phyloP scores from a whole-genome alignment of 2,329 filamentous ascomycete genomes.

The Phialophora macrospora region DNA sequence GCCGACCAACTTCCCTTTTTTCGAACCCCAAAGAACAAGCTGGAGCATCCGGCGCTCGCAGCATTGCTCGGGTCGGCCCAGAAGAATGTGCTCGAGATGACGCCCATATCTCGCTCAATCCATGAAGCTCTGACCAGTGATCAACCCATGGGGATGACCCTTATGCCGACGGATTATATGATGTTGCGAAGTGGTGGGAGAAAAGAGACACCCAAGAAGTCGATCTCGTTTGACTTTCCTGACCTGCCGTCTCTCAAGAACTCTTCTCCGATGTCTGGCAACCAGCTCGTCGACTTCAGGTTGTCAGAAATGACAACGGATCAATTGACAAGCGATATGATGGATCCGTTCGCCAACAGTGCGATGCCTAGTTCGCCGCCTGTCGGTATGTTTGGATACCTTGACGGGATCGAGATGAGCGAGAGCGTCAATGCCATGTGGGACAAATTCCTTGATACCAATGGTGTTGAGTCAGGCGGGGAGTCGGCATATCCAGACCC shows the following conservation, averaged over 20 bases:
- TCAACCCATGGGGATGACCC: constrained; percentile 14
- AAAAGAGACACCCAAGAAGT: constrained; percentile 51
- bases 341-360: constrained; percentile 53
- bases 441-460: constrained; percentile 25
- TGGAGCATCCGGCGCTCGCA: constrained; percentile 26
- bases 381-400: constrained; percentile 40
- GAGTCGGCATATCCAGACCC: constrained; percentile 30
- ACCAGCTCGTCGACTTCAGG: constrained; percentile 29
- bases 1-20: constrained; percentile 32
- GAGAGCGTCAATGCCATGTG: constrained; percentile 29
- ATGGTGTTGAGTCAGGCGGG: constrained; percentile 12
- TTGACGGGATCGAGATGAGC: constrained; percentile 33
- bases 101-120: constrained; percentile 38
- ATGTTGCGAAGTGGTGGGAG: constrained; percentile 45
- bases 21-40: constrained; percentile 36
- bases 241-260: constrained; percentile 42
- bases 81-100: constrained; percentile 37
- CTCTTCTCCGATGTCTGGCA: constrained; percentile 35
- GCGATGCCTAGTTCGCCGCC: constrained; percentile 55
- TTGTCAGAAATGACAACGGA: constrained; percentile 38
- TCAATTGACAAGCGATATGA: constrained; percentile 41
- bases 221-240: constrained; percentile 45
- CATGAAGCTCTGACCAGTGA: constrained; percentile 36
- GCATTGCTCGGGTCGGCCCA: constrained; percentile 34
- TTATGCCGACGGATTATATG: constrained; percentile 21